Percentiles rank a stretch among this genome's conserved stretches.
Conservation (phyloP, 305 asterid genomes). For the Solanum hybrid region DNA sequence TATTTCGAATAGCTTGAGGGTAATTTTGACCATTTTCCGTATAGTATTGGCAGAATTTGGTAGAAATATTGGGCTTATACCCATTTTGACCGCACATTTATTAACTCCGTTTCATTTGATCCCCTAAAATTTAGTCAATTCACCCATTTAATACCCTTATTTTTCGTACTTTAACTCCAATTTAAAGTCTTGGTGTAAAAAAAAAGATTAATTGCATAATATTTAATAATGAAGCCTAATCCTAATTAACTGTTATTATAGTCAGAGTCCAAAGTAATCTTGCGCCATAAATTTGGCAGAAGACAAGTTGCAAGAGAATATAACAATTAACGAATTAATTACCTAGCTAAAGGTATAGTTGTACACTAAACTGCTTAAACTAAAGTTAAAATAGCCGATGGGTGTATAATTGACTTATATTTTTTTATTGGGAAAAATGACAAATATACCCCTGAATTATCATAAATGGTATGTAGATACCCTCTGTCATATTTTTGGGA, state of each 20-base stretch:
- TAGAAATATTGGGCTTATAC: no score
- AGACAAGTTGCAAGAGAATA: neutral
- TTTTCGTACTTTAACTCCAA: neutral
- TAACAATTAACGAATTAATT: neutral
- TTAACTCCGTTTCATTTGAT: neutral
- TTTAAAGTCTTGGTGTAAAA: neutral
- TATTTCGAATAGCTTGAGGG: no score
- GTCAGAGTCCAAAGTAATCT: neutral
- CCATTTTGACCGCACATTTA: neutral
- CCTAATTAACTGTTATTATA: neutral
- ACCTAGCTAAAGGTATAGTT: neutral
- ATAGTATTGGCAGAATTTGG: no score
- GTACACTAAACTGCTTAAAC: neutral
- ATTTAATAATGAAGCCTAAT: neutral
- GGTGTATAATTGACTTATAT: neutral
- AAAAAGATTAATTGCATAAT: no score
- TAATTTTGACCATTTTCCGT: no score
- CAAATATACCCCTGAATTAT: no score
- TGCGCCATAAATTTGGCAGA: neutral
- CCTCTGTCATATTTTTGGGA: no score
- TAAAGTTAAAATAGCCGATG: neutral
- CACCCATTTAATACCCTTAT: neutral
- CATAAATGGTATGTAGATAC: no score
- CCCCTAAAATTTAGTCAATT: neutral
- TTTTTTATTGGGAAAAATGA: no score